phyloP scores from a whole-genome alignment of 1,139 yeast species.

The Saccharomyces hybrid region DNA sequence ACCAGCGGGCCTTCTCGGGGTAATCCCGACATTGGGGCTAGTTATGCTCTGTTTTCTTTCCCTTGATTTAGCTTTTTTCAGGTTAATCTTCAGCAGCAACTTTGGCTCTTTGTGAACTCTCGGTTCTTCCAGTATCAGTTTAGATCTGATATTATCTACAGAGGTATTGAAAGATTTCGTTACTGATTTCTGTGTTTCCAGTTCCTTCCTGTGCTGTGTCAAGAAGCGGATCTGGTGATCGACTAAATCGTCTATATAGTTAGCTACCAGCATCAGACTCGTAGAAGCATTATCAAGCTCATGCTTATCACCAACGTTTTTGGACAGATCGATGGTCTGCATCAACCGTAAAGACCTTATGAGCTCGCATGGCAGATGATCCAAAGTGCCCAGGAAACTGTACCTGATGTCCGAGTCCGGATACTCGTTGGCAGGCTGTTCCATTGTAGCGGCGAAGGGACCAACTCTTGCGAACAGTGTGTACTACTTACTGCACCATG shows the following conservation, averaged over 20 bases:
- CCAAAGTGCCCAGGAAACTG: conserved; percentile 32
- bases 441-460: not conserved
- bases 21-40: not conserved
- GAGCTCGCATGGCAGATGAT: conserved; percentile 44
- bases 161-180: conserved; percentile 1
- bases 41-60: not conserved
- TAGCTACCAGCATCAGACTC: not conserved
- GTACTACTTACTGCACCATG: not conserved
- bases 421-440: conserved; percentile 3
- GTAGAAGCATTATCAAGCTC: conserved; percentile 1
- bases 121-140: not conserved
- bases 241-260: conserved; percentile 2
- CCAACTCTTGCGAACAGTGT: not conserved
- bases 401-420: conserved; percentile 22
- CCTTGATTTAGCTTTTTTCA: conserved; percentile 7
- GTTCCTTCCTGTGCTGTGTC: conserved; percentile 6
- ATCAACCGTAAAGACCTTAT: conserved; percentile 42
- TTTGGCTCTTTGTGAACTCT: conserved; percentile 1
- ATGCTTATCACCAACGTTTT: conserved; percentile 6
- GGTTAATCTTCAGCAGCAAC: conserved; percentile 12
- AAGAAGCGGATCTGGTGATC: not conserved
- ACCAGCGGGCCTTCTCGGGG: conserved; percentile 1
- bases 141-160: not conserved
- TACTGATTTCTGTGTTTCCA: conserved; percentile 1
- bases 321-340: conserved; percentile 34